Percentiles rank a stretch among this genome's conserved stretches.
These are phyloP conservation scores for Aspergillus quadricinctus DNA, from an alignment of 2,329 filamentous ascomycete genomes.

Conservation along the genomic window DNA sequence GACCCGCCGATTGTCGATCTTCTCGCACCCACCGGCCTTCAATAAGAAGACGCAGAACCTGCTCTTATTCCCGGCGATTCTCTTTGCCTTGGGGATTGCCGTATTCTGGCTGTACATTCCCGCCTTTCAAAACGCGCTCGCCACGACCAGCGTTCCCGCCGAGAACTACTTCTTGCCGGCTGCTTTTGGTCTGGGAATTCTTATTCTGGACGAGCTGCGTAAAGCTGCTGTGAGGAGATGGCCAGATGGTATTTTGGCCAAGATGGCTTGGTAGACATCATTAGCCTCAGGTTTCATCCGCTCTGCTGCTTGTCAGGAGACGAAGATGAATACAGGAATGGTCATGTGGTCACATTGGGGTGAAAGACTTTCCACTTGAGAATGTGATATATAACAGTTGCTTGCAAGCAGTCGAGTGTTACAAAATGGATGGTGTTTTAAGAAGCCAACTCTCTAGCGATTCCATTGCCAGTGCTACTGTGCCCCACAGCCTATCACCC, in stretches of 20 bases:
- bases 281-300: background rate
- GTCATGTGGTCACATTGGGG: background rate
- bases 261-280: constrained; percentile 56
- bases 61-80: constrained; percentile 65
- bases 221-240: constrained; percentile 60
- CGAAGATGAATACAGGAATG: background rate
- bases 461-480: too few relatives aligned
- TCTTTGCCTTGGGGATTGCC: constrained; percentile 64
- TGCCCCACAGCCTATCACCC: background rate
- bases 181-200: constrained; percentile 62
- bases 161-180: constrained; percentile 75
- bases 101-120: constrained; percentile 69
- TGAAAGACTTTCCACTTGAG: background rate
- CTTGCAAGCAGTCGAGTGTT: background rate
- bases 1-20: constrained; percentile 61
- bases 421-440: background rate
- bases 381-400: background rate
- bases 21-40: constrained; percentile 67
- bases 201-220: constrained; percentile 63
- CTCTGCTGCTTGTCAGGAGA: background rate
- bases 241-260: constrained; percentile 55
- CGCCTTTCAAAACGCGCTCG: constrained; percentile 56
- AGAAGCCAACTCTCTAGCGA: too few relatives aligned
- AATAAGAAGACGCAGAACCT: constrained; percentile 63
- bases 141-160: constrained; percentile 60